A percentile compares a stretch with the other conserved stretches of the same genome.
phyloP scores from a whole-genome alignment of 2,329 filamentous ascomycete species.

The Escovopsis sp. region DNA sequence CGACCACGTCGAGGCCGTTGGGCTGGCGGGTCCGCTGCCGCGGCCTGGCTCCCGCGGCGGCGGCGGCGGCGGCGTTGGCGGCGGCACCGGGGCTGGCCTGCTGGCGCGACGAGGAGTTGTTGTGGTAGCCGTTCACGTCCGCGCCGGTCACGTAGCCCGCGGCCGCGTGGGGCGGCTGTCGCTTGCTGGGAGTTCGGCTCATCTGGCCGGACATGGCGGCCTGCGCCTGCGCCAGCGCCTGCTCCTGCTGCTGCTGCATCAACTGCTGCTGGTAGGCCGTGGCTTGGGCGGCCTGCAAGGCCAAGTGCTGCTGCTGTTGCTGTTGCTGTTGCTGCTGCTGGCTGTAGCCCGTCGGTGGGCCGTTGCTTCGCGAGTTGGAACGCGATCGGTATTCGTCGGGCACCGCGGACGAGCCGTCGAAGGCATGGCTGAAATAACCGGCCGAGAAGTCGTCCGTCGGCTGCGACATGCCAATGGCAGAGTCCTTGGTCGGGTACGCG shows the following conservation, averaged over 20 bases:
- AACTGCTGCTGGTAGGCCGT: conserved; percentile 45
- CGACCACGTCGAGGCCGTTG: conserved; percentile 66
- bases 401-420: conserved; percentile 43
- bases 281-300: conserved; percentile 25
- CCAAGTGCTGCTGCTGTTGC: no score
- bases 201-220: conserved; percentile 59
- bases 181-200: conserved; percentile 59
- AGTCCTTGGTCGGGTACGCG: conserved; percentile 41
- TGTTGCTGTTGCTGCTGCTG: conserved; percentile 26
- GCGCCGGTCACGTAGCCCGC: conserved; percentile 14
- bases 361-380: conserved; percentile 50
- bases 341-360: conserved; percentile 31
- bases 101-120: conserved; percentile 10
- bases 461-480: conserved; percentile 45
- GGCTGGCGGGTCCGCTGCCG: conserved; percentile 68
- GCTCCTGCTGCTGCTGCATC: conserved; percentile 72
- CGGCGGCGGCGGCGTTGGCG: conserved; percentile 36
- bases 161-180: conserved; percentile 27
- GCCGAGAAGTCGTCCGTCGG: conserved; percentile 38
- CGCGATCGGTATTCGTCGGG: conserved; percentile 53
- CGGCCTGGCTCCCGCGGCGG: conserved; percentile 43
- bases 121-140: conserved; percentile 17
- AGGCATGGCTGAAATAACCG: conserved; percentile 29
- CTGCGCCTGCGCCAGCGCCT: conserved; percentile 65
- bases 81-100: conserved; percentile 20